A percentile compares a stretch with the other conserved stretches of the same genome.
phyloP scores from a whole-genome alignment of 2,329 filamentous ascomycete genomes.

The Paraphaeosphaeria sporulosa region DNA sequence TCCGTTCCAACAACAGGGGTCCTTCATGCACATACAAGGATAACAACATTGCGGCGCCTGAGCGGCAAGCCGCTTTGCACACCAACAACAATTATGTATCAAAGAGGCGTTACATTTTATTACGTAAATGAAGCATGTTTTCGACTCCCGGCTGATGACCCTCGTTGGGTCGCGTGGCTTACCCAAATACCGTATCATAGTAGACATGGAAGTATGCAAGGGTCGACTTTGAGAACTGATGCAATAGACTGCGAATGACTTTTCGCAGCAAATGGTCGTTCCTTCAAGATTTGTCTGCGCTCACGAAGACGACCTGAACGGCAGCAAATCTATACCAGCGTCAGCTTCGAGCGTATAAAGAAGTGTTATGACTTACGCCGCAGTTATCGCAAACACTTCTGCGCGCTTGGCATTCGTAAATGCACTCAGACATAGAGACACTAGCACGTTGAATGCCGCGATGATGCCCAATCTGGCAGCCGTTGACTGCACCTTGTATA shows the following conservation, averaged over 20 bases:
- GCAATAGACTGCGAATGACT: not conserved
- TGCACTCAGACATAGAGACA: conserved; percentile 16
- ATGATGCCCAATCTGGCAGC: conserved; percentile 17
- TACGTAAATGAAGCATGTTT: not conserved
- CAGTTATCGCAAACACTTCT: conserved; percentile 22
- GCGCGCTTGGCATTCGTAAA: conserved; percentile 21
- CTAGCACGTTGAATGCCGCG: conserved; percentile 19
- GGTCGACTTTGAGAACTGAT: not conserved
- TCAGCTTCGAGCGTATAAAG: not conserved
- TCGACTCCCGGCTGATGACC: not conserved
- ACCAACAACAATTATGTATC: not conserved
- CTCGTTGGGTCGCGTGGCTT: not conserved
- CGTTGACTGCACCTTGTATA: conserved; percentile 1
- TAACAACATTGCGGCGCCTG: not conserved
- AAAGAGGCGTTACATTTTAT: not conserved
- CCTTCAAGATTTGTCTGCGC: not conserved
- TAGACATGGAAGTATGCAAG: not conserved
- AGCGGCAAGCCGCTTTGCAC: not conserved
- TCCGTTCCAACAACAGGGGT: not conserved
- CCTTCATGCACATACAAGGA: not conserved
- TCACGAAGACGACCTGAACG: conserved; percentile 11
- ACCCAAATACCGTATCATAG: not conserved
- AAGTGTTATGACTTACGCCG: conserved; percentile 18
- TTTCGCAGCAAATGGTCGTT: not conserved
- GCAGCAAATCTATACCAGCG: not conserved